Evolutionary conservation across 352 stramenopile genomes (phyloP), one percentile per base, ranked within the genome.

Genomic region (Globisporangium acanthophoron): DNA sequence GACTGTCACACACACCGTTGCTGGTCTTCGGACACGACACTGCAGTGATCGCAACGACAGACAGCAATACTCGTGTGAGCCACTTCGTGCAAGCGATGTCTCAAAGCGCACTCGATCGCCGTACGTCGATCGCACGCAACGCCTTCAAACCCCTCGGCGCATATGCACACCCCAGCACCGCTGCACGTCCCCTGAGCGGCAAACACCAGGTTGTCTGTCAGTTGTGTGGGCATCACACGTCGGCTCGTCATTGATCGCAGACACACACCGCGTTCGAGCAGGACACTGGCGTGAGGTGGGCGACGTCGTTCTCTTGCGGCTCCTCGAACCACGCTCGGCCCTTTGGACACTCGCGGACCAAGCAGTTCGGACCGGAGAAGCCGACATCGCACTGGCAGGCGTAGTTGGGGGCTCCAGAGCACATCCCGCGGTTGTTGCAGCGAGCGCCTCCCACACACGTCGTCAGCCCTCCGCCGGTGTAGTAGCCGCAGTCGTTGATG

Each of bases 261-360:
- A 37, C 18, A 39, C 18, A 39, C 66, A 90, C 82, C 37, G 73
- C 77, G 58, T 91, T 92, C 7, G 83, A 91, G 64, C 85, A 94
- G 39, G 80, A 62, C 18, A 82, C 83, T 16, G 64, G 52, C 7
- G 57, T 73, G 15, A 74, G 59, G 48, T 90, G 85, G 21, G 80
- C 85, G 20, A 81, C 63, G 44, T 91, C 73, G 51, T 76, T 62
- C 18, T 48, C 56, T 27, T 54, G 45, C 18, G 74, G 62, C 60
- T 88, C 75, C 55, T 93, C 79, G 47, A 87, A 87, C 78, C 82
- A 94, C 12, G 77, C 76, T 39, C 69, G 65, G 0, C 81, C 83
- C 7, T 49, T 62, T 0, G 83, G 79, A 43, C 85, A 94, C 13
- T 50, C 62, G 2, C 69, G 67, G 3, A 70, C 64, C 2, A 75